Evolutionary conservation across 75 land plant species (phyloP).

Genomic region (Azolla pinnata): DNA sequence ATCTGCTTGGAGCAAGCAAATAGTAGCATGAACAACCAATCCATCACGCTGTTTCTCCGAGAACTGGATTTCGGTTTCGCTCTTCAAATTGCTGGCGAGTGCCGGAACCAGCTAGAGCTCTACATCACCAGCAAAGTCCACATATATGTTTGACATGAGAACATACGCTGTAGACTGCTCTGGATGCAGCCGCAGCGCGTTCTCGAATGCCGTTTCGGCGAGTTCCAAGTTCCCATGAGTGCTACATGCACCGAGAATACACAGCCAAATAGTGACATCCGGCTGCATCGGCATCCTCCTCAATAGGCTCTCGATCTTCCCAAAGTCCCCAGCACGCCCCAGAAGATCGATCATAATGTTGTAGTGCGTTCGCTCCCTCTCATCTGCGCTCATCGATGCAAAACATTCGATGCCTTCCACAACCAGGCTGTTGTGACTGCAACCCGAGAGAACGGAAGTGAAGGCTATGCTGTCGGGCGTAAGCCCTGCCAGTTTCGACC

Average conservation of each 20-base stretch:
- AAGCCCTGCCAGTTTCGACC: slow-evolving; percentile 9
- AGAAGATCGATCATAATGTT: not conserved
- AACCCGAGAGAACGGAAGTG: slow-evolving; percentile 10
- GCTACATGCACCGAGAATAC: slow-evolving; percentile 34
- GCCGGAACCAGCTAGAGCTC: too few relatives aligned
- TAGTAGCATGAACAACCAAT: too few relatives aligned
- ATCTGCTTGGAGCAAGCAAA: too few relatives aligned
- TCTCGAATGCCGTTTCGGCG: slow-evolving; percentile 14
- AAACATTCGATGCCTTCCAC: slow-evolving; percentile 13
- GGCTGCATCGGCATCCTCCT: slow-evolving; percentile 24
- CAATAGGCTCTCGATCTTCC: not conserved
- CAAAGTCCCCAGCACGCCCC: slow-evolving; percentile 8
- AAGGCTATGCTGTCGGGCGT: slow-evolving; percentile 11
- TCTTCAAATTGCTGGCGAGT: too few relatives aligned
- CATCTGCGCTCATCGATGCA: not conserved
- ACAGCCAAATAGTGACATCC: slow-evolving; percentile 28
- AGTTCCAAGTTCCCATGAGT: slow-evolving; percentile 28
- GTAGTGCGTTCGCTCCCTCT: not conserved
- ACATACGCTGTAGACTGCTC: slow-evolving; percentile 24
- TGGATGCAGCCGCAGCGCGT: slow-evolving; percentile 29
- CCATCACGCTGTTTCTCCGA: too few relatives aligned
- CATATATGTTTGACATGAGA: slow-evolving; percentile 26
- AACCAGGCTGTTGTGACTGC: slow-evolving; percentile 17
- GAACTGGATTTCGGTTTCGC: too few relatives aligned
- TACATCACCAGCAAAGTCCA: too few relatives aligned